Conservation (phyloP, 257 asterid species). For the Anisodus acutangulus region DNA sequence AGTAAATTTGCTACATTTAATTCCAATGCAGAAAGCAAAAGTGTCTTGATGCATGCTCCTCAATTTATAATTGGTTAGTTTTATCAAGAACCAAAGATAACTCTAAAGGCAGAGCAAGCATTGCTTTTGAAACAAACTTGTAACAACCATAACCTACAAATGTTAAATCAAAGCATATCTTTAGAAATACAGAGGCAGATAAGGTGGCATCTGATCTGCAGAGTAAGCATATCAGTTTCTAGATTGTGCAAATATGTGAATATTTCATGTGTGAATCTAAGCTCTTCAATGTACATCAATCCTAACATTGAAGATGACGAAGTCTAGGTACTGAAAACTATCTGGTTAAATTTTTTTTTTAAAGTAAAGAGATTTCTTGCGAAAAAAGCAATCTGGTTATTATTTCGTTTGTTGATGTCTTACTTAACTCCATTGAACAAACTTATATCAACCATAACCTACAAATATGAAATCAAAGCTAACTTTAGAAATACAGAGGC, state of each 20-base stretch:
- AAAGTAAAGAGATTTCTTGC: no score
- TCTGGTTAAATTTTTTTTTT: background rate
- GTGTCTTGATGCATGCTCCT: background rate
- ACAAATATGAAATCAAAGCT: background rate
- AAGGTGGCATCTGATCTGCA: background rate
- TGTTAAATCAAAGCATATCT: background rate
- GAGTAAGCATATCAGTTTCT: background rate
- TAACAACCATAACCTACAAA: background rate
- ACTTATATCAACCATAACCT: slow-evolving; percentile 1
- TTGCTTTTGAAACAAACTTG: slow-evolving; percentile 1
- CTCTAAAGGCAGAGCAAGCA: background rate
- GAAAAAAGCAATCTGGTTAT: background rate
- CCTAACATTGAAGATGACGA: slow-evolving; percentile 3
- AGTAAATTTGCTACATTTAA: slow-evolving; percentile 1
- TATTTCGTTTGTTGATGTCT: background rate
- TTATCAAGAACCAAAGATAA: slow-evolving; percentile 14
- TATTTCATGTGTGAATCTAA: background rate
- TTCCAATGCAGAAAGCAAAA: background rate
- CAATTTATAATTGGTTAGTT: background rate
- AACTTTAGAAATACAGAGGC: slow-evolving; percentile 8
- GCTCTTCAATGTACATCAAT: background rate
- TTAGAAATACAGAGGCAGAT: slow-evolving; percentile 1
- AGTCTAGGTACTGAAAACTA: background rate
- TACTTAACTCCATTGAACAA: background rate
- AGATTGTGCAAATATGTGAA: background rate